Base-by-base conservation (phyloP, 2,329 filamentous ascomycete genomes). In the Trichoderma afroharzianum region DNA sequence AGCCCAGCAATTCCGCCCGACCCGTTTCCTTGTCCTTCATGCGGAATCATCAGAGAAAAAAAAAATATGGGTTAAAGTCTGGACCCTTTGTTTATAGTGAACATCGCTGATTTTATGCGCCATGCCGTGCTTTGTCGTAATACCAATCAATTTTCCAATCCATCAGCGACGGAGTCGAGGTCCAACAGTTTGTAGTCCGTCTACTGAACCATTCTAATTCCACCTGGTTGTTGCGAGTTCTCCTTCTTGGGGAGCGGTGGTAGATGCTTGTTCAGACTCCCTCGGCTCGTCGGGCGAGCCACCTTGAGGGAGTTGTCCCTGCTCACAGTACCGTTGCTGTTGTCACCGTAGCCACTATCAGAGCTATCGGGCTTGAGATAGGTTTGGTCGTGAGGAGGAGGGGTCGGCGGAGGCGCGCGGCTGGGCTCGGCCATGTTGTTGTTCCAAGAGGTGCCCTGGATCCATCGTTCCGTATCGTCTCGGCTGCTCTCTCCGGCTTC, bases 401-500 rank as follows among this genome's bases (percentile, higher is more conserved):
- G 81, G 39, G 80, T 81, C 21, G 80, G 80, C 6, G 81, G 81
- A 5, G 80, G 80, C 11, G 79, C 77, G 24, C 79, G 84, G 5
- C 85, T 87, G 2, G 86, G 86, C 9, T 85, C 84, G 5, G 79
- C 75, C 70, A 81, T 78, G 72, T 84, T 78, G 72, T 84, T 86
- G 1, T 57, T 69, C 36, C 62, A 72, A n/a, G 72, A 57, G 21
- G 85, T 83, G 3, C 84, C 85, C 36, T 79, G 72, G 1, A 84
- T 83, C 30, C 83, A 81, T 12, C 59, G 78, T 73, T 76, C 76
- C 59, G 75, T 79, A 61, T 87, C 88, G 71, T 83, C 82, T 26
- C 85, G 85, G 77, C 88, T 89, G 68, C 86, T 91, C 80, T 98
- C 95, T 6, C 90, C 92, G n/a, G 90, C 92, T 81, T 98, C 95